phyloP scores from a whole-genome alignment of 2,329 filamentous ascomycete genomes.

The Stylonectria norvegica region DNA sequence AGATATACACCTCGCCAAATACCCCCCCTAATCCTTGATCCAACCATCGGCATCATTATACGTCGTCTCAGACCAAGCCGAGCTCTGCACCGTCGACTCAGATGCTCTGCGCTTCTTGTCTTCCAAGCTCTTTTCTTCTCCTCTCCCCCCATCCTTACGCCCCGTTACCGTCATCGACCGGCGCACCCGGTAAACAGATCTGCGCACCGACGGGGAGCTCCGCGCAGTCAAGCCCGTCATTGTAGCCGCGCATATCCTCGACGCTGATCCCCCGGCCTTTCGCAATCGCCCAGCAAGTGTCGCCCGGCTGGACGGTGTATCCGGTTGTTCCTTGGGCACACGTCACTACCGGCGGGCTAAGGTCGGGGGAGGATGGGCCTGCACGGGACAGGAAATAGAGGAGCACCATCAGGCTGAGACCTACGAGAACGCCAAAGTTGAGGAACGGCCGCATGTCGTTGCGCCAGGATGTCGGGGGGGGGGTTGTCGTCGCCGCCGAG shows the following conservation, averaged over 20 bases:
- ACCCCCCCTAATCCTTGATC: too few relatives aligned
- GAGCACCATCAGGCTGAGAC: conserved; percentile 48
- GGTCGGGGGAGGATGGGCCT: too few relatives aligned
- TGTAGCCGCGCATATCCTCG: conserved; percentile 44
- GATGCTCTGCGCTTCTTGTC: too few relatives aligned
- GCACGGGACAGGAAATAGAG: conserved; percentile 48
- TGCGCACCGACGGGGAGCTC: conserved; percentile 38
- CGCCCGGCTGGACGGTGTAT: conserved; percentile 43
- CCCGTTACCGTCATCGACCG: conserved; percentile 1
- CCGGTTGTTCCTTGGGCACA: conserved; percentile 31
- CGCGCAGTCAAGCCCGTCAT: conserved; percentile 47
- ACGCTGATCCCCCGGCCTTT: conserved; percentile 40
- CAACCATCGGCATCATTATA: neutral
- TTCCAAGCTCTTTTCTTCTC: too few relatives aligned
- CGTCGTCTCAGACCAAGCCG: conserved; percentile 1
- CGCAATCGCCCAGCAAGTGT: conserved; percentile 54
- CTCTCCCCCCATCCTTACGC: too few relatives aligned
- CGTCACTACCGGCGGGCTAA: conserved; percentile 9
- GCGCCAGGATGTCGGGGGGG: conserved; percentile 49
- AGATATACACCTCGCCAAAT: too few relatives aligned
- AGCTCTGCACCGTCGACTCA: too few relatives aligned
- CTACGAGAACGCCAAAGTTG: conserved; percentile 55
- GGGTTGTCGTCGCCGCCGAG: too few relatives aligned
- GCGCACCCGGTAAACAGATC: conserved; percentile 43
- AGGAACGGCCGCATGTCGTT: conserved; percentile 53